These are phyloP conservation scores for Asterochloris erici DNA, from an alignment of 139 green algal genomes.

Conservation along the genomic window DNA sequence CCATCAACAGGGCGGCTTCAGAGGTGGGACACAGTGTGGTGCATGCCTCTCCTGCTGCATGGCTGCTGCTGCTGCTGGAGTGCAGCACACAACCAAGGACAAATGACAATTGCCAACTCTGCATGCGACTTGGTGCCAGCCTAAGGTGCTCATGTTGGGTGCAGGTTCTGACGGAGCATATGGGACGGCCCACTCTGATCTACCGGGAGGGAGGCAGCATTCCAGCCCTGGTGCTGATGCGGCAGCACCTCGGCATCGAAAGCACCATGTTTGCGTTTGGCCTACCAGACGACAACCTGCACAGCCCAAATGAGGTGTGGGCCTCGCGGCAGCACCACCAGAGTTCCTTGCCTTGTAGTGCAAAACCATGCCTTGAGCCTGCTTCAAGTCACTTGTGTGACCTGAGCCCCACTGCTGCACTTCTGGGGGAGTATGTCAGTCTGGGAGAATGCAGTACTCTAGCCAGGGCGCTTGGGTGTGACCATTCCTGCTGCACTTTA, in stretches of 20 bases:
- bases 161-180: constrained; percentile 28
- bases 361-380: no score
- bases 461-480: no score
- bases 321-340: neutral
- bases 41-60: neutral
- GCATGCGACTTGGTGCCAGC: neutral
- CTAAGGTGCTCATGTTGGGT: neutral
- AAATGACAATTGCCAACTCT: neutral
- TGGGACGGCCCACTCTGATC: constrained; percentile 2
- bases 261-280: constrained; percentile 62
- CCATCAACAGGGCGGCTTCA: constrained; percentile 38
- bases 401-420: no score
- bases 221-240: constrained; percentile 54
- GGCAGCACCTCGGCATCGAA: constrained; percentile 35
- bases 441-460: no score
- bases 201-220: constrained; percentile 51
- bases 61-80: constrained; percentile 2
- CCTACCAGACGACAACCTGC: constrained; percentile 49
- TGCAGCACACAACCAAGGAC: neutral
- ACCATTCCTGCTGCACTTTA: no score
- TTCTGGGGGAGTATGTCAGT: no score
- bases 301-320: constrained; percentile 54
- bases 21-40: constrained; percentile 19
- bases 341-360: neutral
- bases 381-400: neutral